A percentile compares a stretch with the other conserved stretches of the same genome.
phyloP scores from a whole-genome alignment of 2,329 filamentous ascomycete species.

The Ophiostoma triangulosporum region DNA sequence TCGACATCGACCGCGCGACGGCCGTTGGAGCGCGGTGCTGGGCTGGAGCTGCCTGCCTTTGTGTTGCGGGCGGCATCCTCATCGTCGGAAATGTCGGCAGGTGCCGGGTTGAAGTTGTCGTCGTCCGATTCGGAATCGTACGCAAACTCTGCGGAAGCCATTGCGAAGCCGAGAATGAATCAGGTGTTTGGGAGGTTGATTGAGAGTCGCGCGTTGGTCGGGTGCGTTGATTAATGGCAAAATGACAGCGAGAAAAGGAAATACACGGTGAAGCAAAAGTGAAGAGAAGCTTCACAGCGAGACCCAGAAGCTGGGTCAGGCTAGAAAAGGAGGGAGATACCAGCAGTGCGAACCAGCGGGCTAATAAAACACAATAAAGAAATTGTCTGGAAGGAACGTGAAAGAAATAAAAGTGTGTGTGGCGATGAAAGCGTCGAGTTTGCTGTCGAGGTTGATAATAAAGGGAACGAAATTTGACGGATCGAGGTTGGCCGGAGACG shows the following conservation, averaged over 20 bases:
- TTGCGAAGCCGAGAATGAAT: background rate
- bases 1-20: constrained; percentile 15
- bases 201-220: background rate
- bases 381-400: background rate
- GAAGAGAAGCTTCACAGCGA: background rate
- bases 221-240: too few relatives aligned
- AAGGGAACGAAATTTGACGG: background rate
- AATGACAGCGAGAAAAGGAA: background rate
- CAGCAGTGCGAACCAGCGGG: background rate
- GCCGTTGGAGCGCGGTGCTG: constrained; percentile 14
- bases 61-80: constrained; percentile 32
- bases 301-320: background rate
- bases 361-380: background rate
- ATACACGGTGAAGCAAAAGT: background rate
- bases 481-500: background rate
- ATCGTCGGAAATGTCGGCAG: constrained; percentile 59
- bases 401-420: constrained; percentile 2
- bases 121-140: constrained; percentile 62
- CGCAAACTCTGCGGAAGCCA: background rate
- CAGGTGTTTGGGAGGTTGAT: background rate
- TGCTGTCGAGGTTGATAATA: background rate
- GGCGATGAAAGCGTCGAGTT: constrained; percentile 5
- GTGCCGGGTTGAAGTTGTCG: constrained; percentile 77
- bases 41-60: constrained; percentile 14
- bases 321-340: background rate